These are phyloP conservation scores for Kewa caespitosa DNA, from an alignment of 179 eudicot species.

Conservation along the genomic window DNA sequence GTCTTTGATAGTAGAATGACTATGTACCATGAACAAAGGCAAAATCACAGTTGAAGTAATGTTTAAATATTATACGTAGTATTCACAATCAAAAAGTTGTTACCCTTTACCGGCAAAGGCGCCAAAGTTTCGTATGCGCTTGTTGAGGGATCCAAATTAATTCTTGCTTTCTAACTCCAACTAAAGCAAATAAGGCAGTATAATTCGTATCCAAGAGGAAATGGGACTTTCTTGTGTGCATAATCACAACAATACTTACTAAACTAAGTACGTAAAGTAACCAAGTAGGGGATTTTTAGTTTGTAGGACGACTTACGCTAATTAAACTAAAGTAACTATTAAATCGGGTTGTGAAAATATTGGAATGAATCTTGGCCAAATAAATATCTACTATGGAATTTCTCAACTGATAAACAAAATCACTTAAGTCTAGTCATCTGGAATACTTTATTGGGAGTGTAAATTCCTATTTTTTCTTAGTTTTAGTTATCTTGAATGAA, in stretches of 20 bases:
- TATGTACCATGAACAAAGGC: neutral
- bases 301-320: neutral
- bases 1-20: neutral
- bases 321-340: no score
- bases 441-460: neutral
- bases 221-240: neutral
- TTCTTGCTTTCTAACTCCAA: neutral
- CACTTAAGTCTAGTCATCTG: neutral
- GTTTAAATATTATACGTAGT: neutral
- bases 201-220: neutral
- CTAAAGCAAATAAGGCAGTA: neutral
- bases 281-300: neutral
- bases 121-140: neutral
- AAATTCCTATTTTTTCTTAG: neutral
- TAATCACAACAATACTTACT: no score
- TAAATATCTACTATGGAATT: neutral
- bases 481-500: slow-evolving; percentile 1
- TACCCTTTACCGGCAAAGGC: neutral
- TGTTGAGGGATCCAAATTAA: neutral
- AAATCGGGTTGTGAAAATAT: no score
- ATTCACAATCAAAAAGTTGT: neutral
- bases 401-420: neutral
- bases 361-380: slow-evolving; percentile 2
- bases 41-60: neutral
- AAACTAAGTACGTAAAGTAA: no score